Percentiles rank a stretch among this genome's conserved stretches.
These are phyloP conservation scores for Punica granatum DNA, from an alignment of 345 rosid genomes.

Conservation along the genomic window DNA sequence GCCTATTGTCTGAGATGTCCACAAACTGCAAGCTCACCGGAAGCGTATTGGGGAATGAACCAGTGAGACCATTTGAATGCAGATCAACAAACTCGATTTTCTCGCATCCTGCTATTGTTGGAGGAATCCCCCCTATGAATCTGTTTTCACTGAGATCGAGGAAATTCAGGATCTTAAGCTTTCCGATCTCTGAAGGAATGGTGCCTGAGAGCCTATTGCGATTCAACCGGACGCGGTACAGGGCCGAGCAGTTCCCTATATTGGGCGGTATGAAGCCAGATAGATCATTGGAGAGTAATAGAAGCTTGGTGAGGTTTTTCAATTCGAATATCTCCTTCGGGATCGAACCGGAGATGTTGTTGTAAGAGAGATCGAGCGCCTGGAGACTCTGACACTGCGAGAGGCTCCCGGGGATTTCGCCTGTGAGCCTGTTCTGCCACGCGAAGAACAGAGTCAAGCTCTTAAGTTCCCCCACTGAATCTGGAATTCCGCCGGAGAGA, in stretches of 20 bases:
- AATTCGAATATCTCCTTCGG: conserved; percentile 54
- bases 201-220: conserved; percentile 63
- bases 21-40: conserved; percentile 58
- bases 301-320: conserved; percentile 73
- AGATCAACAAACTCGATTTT: conserved; percentile 71
- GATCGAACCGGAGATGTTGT: conserved; percentile 62
- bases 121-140: conserved; percentile 61
- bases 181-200: conserved; percentile 72
- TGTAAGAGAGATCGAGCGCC: conserved; percentile 88
- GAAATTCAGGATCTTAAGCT: conserved; percentile 58
- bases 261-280: conserved; percentile 77
- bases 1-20: conserved; percentile 68
- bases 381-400: conserved; percentile 68
- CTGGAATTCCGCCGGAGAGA: conserved; percentile 74
- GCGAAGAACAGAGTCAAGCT: conserved; percentile 79
- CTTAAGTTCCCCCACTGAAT: conserved; percentile 43
- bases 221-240: conserved; percentile 59
- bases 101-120: conserved; percentile 42
- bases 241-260: conserved; percentile 69
- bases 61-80: conserved; percentile 69
- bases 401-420: conserved; percentile 58
- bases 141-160: conserved; percentile 63
- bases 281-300: conserved; percentile 65
- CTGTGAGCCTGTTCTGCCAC: conserved; percentile 83
- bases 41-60: conserved; percentile 54